These are phyloP conservation scores for Trichoderma sp. DNA, from an alignment of 2,329 filamentous ascomycete species.

Conservation along the genomic window DNA sequence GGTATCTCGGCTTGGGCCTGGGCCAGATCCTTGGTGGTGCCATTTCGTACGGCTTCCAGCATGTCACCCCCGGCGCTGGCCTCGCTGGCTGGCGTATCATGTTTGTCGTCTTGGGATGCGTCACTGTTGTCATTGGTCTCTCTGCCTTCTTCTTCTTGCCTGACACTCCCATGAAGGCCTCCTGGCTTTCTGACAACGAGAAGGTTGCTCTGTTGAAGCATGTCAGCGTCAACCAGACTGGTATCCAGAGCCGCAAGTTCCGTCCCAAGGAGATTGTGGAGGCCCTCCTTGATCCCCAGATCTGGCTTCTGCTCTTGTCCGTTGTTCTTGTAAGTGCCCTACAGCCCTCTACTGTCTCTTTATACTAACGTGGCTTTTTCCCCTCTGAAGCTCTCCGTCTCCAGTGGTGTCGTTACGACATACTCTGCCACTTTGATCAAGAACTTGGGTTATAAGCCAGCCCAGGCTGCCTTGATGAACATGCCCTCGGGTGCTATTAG, in stretches of 20 bases:
- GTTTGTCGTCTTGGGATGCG: slow-evolving; percentile 66
- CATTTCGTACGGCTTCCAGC: slow-evolving; percentile 63
- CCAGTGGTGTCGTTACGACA: slow-evolving; percentile 54
- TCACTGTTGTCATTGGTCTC: slow-evolving; percentile 39
- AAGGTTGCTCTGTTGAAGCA: slow-evolving; percentile 54
- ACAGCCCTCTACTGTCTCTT: neutral
- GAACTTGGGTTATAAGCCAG: slow-evolving; percentile 47
- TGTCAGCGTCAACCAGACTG: slow-evolving; percentile 59
- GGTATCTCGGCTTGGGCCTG: slow-evolving; percentile 61
- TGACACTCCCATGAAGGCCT: slow-evolving; percentile 50
- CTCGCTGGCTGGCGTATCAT: slow-evolving; percentile 69
- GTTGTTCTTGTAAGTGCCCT: slow-evolving; percentile 46
- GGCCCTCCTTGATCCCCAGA: slow-evolving; percentile 52
- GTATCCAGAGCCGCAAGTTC: slow-evolving; percentile 56
- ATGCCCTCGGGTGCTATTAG: slow-evolving; percentile 55
- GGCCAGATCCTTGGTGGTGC: slow-evolving; percentile 65
- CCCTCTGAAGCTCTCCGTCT: slow-evolving; percentile 46
- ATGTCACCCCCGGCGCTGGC: slow-evolving; percentile 51
- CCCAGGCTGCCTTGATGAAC: slow-evolving; percentile 53
- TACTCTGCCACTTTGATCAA: slow-evolving; percentile 57
- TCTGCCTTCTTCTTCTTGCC: slow-evolving; percentile 38
- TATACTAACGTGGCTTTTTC: neutral
- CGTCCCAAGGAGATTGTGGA: slow-evolving; percentile 54
- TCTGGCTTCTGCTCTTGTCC: slow-evolving; percentile 51
- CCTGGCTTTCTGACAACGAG: slow-evolving; percentile 48